Evolutionary conservation across 2,329 filamentous ascomycete genomes (phyloP), one percentile per base, ranked within the genome.

Genomic region (Chlorencoelia australis): DNA sequence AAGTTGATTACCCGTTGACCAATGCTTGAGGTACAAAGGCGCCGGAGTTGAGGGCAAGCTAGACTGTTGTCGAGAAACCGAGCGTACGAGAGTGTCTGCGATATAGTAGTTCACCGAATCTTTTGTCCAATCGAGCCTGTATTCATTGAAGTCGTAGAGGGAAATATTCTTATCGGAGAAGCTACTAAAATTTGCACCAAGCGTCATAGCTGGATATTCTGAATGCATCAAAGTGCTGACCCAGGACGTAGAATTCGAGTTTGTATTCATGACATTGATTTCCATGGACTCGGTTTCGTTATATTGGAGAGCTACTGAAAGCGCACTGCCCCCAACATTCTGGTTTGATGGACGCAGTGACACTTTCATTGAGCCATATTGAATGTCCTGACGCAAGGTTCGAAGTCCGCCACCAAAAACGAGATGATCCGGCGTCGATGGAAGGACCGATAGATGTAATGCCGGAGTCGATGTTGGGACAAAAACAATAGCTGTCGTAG

Each of bases 101-200:
- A 66, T 56, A 37, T 58, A 67, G 44, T 60, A 68, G 30, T 59
- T 58, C 33, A 68, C 55, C 16, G 51, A 50, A 26, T 66, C 56
- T 8, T 53, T 40, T 3, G 59, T 64, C 66, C 66, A 69, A 43
- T 69, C 65, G 30, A 69, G 60, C 13, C 63, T 58, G 37, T 61
- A 61, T 33, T 68, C 64, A 13, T 57, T 59, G 44, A 60, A 68
- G 11, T 63, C 54, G 5, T 30, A 39, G 9, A 33, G 26, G 3
- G 37, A 28, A 4, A 34, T 22, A 16, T 38, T 38, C 14, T 28
- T 34, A 7, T n/a, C 8, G 4, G 37, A 15, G 25, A 41, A 25
- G 33, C 30, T 15, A 13, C 30, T 43, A 16, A 45, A 48, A n/a
- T 48, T 48, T n/a, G 35, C 36, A 10, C 62, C 61, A 13, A 60